Percentiles rank a stretch among this genome's conserved stretches.
Evolutionary conservation across 805 yeast species (phyloP).

Genomic region (Aciculoconidium aculeatum): DNA sequence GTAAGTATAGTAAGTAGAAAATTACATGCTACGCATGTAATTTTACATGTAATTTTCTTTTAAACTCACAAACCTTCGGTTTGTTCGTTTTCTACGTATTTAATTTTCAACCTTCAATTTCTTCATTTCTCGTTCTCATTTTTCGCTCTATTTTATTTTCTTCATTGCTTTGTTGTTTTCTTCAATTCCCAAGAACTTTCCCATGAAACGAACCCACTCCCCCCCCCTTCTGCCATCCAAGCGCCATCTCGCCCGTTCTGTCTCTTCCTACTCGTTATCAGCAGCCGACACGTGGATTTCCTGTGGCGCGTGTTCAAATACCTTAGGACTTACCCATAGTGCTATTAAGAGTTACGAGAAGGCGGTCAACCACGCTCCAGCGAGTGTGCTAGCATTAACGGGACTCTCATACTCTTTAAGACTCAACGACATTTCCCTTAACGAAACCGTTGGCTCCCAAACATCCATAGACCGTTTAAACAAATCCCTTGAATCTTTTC

Average conservation of each 20-base stretch:
- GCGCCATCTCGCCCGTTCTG: too few relatives aligned
- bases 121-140: neutral
- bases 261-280: conserved; percentile 14
- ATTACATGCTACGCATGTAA: too few relatives aligned
- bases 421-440: conserved; percentile 29
- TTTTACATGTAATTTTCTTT: too few relatives aligned
- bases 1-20: too few relatives aligned
- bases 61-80: too few relatives aligned
- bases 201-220: neutral
- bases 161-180: neutral
- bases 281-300: conserved; percentile 42
- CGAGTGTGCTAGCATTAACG: conserved; percentile 33
- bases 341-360: conserved; percentile 40
- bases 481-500: conserved; percentile 30
- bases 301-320: conserved; percentile 41
- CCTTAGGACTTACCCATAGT: conserved; percentile 32
- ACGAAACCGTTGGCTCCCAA: conserved; percentile 35
- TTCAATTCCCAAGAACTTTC: conserved; percentile 1
- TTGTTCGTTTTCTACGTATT: too few relatives aligned
- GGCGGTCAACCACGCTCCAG: conserved; percentile 38
- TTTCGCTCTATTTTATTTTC: neutral
- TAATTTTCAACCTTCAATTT: neutral
- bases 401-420: conserved; percentile 40
- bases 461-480: conserved; percentile 36
- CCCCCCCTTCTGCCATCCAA: neutral